Conservation (phyloP, 305 asterid species). For the Stenogyne calaminthoides region DNA sequence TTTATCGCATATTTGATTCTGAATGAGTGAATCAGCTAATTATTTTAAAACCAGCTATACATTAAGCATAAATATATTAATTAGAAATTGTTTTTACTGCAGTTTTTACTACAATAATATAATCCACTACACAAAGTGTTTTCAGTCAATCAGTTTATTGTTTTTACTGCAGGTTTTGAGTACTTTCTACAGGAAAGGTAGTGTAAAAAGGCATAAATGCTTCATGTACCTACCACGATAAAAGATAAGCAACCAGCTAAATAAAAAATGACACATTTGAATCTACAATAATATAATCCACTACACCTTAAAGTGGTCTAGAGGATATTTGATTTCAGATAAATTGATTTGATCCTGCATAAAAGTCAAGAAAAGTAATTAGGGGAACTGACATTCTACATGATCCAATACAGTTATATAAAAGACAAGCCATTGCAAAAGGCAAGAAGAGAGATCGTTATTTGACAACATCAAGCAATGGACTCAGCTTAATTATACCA, state of each 20-base stretch:
- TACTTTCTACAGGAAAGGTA: background rate
- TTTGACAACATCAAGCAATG: background rate
- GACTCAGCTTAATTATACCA: background rate
- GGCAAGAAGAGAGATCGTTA: conserved; percentile 5
- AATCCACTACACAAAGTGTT: too few relatives aligned
- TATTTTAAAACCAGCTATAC: background rate
- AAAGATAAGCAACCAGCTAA: conserved; percentile 18
- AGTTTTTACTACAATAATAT: too few relatives aligned
- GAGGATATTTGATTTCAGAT: conserved; percentile 82
- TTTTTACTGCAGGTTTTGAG: background rate
- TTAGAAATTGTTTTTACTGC: too few relatives aligned
- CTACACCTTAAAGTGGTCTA: conserved; percentile 85
- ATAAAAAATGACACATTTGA: background rate
- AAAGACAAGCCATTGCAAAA: conserved; percentile 10
- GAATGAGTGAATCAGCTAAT: background rate
- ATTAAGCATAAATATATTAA: background rate
- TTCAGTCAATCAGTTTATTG: too few relatives aligned
- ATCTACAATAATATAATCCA: conserved; percentile 4
- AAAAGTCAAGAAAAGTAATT: conserved; percentile 38
- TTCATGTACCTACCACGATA: background rate
- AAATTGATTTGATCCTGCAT: conserved; percentile 89
- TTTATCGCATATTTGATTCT: background rate
- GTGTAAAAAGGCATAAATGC: background rate
- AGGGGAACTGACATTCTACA: conserved; percentile 28
- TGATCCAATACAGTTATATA: conserved; percentile 15